Evolutionary conservation across 441 rosid genomes (phyloP).

Genomic region (Adansonia rubrostipa): DNA sequence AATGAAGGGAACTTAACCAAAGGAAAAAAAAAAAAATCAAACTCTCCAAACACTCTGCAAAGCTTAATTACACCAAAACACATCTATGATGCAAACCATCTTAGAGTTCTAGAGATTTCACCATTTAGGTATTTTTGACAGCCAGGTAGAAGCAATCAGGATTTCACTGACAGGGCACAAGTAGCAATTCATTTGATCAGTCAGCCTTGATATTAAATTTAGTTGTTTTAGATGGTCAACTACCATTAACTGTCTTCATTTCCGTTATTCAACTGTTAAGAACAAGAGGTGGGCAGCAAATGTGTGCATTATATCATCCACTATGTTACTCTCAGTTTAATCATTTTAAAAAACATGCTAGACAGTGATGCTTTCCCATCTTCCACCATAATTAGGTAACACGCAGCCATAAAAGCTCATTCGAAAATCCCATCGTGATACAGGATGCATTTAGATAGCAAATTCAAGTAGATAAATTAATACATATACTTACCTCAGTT

Average conservation of each 20-base stretch:
- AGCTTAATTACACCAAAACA: background rate
- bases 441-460: background rate
- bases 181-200: background rate
- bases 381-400: conserved; percentile 2
- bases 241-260: background rate
- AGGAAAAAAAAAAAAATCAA: background rate
- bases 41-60: background rate
- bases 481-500: conserved; percentile 58
- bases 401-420: background rate
- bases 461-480: background rate
- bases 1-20: background rate
- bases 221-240: background rate
- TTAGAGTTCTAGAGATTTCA: background rate
- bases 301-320: background rate
- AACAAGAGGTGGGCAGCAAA: background rate
- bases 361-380: background rate
- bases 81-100: background rate
- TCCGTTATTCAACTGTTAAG: background rate
- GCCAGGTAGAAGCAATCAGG: background rate
- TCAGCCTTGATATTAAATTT: background rate
- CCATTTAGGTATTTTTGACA: background rate
- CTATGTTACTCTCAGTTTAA: background rate
- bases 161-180: background rate
- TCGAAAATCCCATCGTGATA: background rate
- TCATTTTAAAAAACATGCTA: background rate